These are phyloP conservation scores for Paramecium primaurelia DNA, from an alignment of 73 alveolate species.

Conservation along the genomic window DNA sequence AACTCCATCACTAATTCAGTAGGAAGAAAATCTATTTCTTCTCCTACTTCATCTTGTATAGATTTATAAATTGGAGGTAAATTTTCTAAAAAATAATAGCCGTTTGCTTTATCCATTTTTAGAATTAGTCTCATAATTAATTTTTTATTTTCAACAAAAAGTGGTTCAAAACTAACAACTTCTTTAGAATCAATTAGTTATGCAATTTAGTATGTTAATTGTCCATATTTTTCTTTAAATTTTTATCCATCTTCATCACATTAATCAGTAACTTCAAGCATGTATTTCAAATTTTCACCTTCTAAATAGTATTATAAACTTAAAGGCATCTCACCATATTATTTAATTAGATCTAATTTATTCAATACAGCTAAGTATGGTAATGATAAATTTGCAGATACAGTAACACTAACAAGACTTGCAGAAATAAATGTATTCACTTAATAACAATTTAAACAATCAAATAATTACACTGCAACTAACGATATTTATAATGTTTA, in stretches of 20 bases:
- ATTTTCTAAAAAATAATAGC: conserved; percentile 23
- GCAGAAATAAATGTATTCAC: not conserved
- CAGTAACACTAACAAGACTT: not conserved
- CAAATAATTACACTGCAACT: not conserved
- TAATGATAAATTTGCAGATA: not conserved
- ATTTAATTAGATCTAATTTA: not conserved
- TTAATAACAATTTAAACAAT: conserved; percentile 15
- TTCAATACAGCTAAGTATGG: not conserved
- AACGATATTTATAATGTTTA: not conserved
- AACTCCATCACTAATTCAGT: conserved; percentile 27
- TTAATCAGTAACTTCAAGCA: not conserved
- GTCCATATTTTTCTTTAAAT: conserved; percentile 7
- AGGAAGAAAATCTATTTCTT: conserved; percentile 28
- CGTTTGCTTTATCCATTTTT: conserved; percentile 21
- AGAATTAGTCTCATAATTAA: not conserved
- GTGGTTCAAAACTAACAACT: not conserved
- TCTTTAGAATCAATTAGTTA: not conserved
- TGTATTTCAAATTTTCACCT: not conserved
- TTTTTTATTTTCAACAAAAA: conserved; percentile 14
- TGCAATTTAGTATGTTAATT: not conserved
- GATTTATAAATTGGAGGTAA: not conserved
- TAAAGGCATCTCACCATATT: conserved; percentile 35
- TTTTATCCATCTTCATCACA: not conserved
- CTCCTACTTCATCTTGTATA: conserved; percentile 9
- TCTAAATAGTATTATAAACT: conserved; percentile 17